These are phyloP conservation scores for Rosa lucieae DNA, from an alignment of 306 rosid species.

Conservation along the genomic window DNA sequence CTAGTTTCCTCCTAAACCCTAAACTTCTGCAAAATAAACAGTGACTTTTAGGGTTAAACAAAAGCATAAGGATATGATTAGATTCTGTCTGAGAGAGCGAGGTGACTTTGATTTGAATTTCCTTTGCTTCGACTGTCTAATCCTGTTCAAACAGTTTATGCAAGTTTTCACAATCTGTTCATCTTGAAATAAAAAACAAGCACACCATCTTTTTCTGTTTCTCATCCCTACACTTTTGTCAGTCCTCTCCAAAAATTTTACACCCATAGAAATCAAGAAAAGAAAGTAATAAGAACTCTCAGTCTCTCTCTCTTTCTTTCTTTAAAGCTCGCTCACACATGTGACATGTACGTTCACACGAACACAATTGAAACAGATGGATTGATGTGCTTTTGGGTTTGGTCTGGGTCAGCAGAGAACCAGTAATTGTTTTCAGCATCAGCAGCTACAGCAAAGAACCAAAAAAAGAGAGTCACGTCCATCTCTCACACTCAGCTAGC, in stretches of 20 bases:
- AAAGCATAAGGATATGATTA: not conserved
- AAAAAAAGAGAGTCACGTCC: not conserved
- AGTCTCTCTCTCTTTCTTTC: constrained; percentile 20
- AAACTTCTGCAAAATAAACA: not conserved
- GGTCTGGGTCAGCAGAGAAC: constrained; percentile 1
- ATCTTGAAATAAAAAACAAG: constrained; percentile 9
- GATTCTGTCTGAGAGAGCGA: not conserved
- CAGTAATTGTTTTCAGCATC: not conserved
- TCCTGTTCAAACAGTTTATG: constrained; percentile 2
- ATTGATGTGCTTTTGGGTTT: constrained; percentile 9
- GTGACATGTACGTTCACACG: constrained; percentile 10
- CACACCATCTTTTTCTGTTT: constrained; percentile 19
- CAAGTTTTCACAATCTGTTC: constrained; percentile 6
- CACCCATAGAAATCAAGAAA: constrained; percentile 42
- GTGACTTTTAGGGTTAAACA: not conserved
- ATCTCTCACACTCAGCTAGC: not conserved
- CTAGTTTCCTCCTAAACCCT: not conserved
- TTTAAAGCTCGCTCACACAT: not conserved
- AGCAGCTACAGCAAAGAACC: not conserved
- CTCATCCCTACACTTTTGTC: constrained; percentile 27
- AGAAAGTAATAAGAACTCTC: constrained; percentile 33
- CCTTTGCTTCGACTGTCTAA: constrained; percentile 38
- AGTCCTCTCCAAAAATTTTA: constrained; percentile 32
- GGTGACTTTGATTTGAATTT: constrained; percentile 15
- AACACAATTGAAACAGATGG: constrained; percentile 18